Base-by-base conservation (phyloP, 2,329 filamentous ascomycete species). In the Ceratocystis cacaofunesta region DNA sequence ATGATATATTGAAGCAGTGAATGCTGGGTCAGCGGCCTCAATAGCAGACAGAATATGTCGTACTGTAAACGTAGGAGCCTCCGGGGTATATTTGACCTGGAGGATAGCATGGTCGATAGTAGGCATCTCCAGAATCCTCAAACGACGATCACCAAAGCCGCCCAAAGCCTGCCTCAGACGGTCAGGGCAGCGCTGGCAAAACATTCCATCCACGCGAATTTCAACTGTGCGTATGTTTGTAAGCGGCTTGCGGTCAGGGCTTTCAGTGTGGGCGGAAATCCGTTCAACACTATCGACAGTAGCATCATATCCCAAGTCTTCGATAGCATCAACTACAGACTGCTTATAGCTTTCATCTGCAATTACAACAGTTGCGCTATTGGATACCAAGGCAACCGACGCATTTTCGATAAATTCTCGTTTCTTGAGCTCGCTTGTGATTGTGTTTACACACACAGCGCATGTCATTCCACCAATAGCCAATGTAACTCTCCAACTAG, bases 381-480 rank as follows among this genome's bases (percentile, higher is more conserved):
- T 86, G 25, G 82, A 81, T 60, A 90, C 78, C 8, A 90, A 77
- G 69, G 85, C 88, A 70, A 90, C 82, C 1, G 76, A 76, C 50
- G 82, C 78, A 4, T 81, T 79, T 62, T 78, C 76, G 30, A 90
- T 76, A 25, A 71, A 69, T 12, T 48, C 61, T 25, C 79, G 74
- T 68, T 83, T 81, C 60, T 81, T 75, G 46, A 90, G 73, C 68
- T 82, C 81, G 5, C 80, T 75, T 12, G 81, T 85, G 69, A 90
- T 82, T 48, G 79, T 78, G 71, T 85, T 85, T 64, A 80, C 79
- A 70, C 88, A 91, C 12, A 85, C 80, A 15, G 84, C 83, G 72
- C 88, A 90, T 3, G 85, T 89, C 87, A 91, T 90, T 63, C 87
- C 87, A 32, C 80, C 83, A 50, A 91, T 79, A 22, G 85, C 82